Base-by-base conservation (phyloP, 495 filamentous ascomycete genomes). In the Amphirosellinia nigrospora region DNA sequence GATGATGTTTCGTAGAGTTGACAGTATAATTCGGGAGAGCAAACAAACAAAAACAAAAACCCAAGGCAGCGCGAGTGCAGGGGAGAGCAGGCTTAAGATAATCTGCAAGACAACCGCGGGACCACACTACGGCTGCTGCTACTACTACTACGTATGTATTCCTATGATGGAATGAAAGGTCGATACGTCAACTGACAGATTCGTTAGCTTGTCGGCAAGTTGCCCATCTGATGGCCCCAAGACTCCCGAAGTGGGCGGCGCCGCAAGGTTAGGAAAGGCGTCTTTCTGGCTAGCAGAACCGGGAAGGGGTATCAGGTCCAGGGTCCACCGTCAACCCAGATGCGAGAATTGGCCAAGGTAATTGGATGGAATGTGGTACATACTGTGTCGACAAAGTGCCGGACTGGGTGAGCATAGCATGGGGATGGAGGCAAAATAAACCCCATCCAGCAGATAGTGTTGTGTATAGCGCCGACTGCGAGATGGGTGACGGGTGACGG, bases 171-270 rank as follows among this genome's bases (percentile, higher is more conserved):
- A 69, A 69, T 69, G 46, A 53, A 64, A 26, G 53, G 66, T 50
- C 56, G 45, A 62, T 69, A 62, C 66, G 68, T 70, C 68, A 66
- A 70, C 60, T 70, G 68, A 66, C 68, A 69, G 53, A 69, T 69
- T 69, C 34, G 23, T 56, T 63, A 63, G 67, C 23, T 50, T 64
- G 58, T 45, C 43, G 41, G 53, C 55, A 56, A 36, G 34, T 53
- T 55, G 64, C 45, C 64, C 64, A 66, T 56, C 26, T 56, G 48
- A 36, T 66, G 52, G 52, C n/a, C 64, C 64, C 62, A 65, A 65
- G 62, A 65, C 62, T 39, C 45, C 32, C 32, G 3, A 69, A 69
- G 66, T 62, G 66, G 66, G 66, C 66, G 10, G 4, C 39, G 56
- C 15, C 32, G 41, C 41, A 69, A 58, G 66, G 66, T 69, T 69